Conservation (phyloP, 441 rosid genomes). For the Erodium moschatum region DNA sequence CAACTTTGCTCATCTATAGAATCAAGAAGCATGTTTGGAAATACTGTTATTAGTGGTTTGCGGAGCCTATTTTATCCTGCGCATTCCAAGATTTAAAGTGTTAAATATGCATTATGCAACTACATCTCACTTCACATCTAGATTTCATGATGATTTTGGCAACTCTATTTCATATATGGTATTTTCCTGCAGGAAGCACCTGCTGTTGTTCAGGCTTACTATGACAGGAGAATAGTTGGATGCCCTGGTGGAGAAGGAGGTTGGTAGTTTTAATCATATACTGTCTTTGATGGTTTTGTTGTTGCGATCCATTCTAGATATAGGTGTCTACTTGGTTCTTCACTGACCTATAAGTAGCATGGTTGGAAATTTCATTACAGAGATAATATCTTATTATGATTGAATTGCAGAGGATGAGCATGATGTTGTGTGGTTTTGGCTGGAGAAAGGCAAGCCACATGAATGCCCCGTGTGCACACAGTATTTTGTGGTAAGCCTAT, state of each 20-base stretch:
- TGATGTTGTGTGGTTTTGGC: constrained; percentile 96
- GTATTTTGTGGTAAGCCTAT: constrained; percentile 63
- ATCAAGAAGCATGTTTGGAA: too few relatives aligned
- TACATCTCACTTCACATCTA: background rate
- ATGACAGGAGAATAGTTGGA: constrained; percentile 46
- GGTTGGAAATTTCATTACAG: background rate
- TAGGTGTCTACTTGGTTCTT: too few relatives aligned
- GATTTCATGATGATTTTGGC: background rate
- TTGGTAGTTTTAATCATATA: background rate
- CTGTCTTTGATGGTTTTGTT: background rate
- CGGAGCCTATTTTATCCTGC: background rate
- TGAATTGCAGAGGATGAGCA: constrained; percentile 46
- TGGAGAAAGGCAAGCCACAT: constrained; percentile 74
- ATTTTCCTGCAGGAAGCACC: constrained; percentile 35
- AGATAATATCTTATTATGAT: too few relatives aligned
- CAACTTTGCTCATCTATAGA: background rate
- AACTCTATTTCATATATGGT: background rate
- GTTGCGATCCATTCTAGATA: background rate
- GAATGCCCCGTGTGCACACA: constrained; percentile 93
- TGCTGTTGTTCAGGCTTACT: constrained; percentile 35
- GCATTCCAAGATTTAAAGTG: background rate
- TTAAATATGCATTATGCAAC: background rate
- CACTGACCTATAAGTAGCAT: too few relatives aligned
- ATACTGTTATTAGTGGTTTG: background rate
- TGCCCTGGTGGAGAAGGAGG: constrained; percentile 50